Conservation (phyloP, 2,329 filamentous ascomycete genomes). For the Trichoderma sp. region DNA sequence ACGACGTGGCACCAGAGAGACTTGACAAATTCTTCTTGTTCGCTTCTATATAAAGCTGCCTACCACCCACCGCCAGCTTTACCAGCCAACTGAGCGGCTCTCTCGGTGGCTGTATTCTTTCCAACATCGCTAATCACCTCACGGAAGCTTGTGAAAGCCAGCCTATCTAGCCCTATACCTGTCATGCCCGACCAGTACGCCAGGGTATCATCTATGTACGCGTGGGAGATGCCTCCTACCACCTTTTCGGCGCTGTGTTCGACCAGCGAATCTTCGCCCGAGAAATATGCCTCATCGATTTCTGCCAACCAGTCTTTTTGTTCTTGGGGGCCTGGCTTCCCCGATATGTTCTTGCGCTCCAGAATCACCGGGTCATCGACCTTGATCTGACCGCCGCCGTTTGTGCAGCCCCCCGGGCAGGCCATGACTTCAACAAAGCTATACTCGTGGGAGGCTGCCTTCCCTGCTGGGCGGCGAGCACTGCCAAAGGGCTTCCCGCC, state of each 20-base stretch:
- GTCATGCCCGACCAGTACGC: constrained; percentile 75
- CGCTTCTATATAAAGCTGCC: constrained; percentile 31
- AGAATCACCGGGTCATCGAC: constrained; percentile 72
- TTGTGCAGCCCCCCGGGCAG: constrained; percentile 97
- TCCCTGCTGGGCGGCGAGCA: constrained; percentile 55
- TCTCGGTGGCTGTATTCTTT: constrained; percentile 70
- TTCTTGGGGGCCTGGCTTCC: constrained; percentile 70
- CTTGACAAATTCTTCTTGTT: constrained; percentile 33
- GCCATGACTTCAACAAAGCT: constrained; percentile 99
- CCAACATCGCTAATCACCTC: constrained; percentile 95
- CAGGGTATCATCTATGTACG: constrained; percentile 68
- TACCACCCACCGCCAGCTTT: constrained; percentile 95
- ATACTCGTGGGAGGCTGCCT: constrained; percentile 63
- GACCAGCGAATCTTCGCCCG: constrained; percentile 60
- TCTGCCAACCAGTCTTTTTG: constrained; percentile 83
- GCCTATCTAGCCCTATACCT: constrained; percentile 67
- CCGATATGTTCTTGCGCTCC: constrained; percentile 50
- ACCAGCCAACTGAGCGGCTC: constrained; percentile 83
- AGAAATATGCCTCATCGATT: constrained; percentile 91
- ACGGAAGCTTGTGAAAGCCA: constrained; percentile 85
- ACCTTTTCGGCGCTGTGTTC: constrained; percentile 39
- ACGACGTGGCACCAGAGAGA: constrained; percentile 56
- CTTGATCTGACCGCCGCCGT: constrained; percentile 94
- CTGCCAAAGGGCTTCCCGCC: constrained; percentile 66
- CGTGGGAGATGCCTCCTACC: constrained; percentile 67